These are phyloP conservation scores for Pyronema domesticum DNA, from an alignment of 495 filamentous ascomycete genomes.

Conservation along the genomic window DNA sequence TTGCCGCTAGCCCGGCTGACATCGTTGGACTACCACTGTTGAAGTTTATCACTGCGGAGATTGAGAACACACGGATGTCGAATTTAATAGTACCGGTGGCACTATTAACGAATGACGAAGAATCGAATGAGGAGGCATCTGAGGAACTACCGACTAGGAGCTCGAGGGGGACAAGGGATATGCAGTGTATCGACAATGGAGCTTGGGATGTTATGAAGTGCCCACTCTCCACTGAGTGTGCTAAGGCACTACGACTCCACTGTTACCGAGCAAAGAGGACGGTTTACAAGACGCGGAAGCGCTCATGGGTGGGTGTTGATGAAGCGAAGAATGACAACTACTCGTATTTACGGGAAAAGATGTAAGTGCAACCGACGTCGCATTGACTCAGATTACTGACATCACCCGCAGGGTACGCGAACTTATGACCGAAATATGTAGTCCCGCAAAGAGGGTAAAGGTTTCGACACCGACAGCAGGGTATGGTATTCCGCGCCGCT, in stretches of 20 bases:
- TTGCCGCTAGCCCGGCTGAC: conserved; percentile 27
- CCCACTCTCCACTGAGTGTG: conserved; percentile 50
- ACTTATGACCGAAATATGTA: conserved; percentile 83
- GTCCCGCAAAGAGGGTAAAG: conserved; percentile 34
- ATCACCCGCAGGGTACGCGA: conserved; percentile 54
- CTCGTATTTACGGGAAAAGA: conserved; percentile 68
- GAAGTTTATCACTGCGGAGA: conserved; percentile 49
- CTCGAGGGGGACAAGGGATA: conserved; percentile 10
- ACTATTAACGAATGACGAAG: conserved; percentile 33
- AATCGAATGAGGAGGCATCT: conserved; percentile 6
- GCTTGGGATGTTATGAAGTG: conserved; percentile 69
- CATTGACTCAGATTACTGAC: conserved; percentile 7
- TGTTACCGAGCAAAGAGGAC: conserved; percentile 64
- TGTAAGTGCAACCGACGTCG: conserved; percentile 28
- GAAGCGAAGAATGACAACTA: conserved; percentile 53
- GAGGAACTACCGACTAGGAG: conserved; percentile 4
- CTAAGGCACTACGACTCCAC: conserved; percentile 59
- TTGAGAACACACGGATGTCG: conserved; percentile 50
- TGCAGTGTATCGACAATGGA: conserved; percentile 52
- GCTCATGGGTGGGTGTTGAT: conserved; percentile 82
- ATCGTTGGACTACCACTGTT: conserved; percentile 50
- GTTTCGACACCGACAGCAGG: conserved; percentile 10
- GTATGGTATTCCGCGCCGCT: conserved; percentile 25
- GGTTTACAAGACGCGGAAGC: conserved; percentile 51
- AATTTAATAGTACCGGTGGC: conserved; percentile 59